These are phyloP conservation scores for Pogostemon cablin DNA, from an alignment of 257 asterid species.

Conservation along the genomic window DNA sequence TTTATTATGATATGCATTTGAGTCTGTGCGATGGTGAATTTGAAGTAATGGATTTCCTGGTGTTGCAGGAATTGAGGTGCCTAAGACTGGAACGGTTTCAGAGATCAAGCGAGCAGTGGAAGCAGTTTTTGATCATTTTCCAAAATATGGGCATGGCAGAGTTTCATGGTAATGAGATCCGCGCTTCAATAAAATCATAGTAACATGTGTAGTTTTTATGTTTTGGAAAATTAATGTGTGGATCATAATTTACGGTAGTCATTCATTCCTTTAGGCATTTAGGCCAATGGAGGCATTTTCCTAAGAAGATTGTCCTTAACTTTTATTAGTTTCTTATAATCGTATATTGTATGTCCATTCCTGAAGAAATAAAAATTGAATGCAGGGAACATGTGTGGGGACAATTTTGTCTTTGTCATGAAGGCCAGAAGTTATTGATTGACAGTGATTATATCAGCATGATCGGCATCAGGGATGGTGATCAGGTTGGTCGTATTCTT, in stretches of 20 bases:
- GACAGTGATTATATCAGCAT: constrained; percentile 57
- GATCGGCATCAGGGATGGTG: constrained; percentile 75
- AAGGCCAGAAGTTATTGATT: constrained; percentile 57
- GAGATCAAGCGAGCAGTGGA: constrained; percentile 83
- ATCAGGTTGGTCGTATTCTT: constrained; percentile 58
- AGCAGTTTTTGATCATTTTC: constrained; percentile 70
- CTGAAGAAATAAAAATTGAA: constrained; percentile 11
- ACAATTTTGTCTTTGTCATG: constrained; percentile 75
- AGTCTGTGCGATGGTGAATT: background rate
- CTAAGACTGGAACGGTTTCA: constrained; percentile 62
- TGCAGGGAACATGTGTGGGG: constrained; percentile 88
- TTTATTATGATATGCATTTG: constrained; percentile 1
- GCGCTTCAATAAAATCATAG: background rate
- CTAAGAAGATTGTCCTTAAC: constrained; percentile 15
- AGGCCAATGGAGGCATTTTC: constrained; percentile 6
- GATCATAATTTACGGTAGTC: background rate
- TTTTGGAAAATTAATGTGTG: background rate
- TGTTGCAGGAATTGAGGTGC: constrained; percentile 65
- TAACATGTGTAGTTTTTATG: background rate
- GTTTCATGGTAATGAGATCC: constrained; percentile 73
- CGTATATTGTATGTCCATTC: constrained; percentile 23
- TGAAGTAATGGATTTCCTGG: constrained; percentile 11
- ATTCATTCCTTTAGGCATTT: constrained; percentile 9
- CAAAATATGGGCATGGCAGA: constrained; percentile 57
- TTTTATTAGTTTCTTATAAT: background rate